Conservation (phyloP, 352 stramenopile genomes). For the Globisporangium acanthophoron region DNA sequence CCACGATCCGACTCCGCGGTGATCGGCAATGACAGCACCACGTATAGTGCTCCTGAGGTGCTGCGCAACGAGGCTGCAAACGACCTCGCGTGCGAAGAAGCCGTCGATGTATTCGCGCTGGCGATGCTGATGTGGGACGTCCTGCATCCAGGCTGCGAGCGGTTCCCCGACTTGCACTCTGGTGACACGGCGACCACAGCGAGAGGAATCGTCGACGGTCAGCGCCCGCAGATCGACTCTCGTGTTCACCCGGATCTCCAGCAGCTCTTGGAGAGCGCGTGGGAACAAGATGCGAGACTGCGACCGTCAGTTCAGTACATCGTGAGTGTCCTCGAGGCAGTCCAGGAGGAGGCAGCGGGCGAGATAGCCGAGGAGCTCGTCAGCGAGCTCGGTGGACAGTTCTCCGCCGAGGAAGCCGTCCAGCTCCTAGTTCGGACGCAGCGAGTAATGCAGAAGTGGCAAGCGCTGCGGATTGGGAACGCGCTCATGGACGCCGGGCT, state of each 20-base stretch:
- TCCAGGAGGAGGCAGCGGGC: conserved; percentile 58
- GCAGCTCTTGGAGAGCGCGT: conserved; percentile 47
- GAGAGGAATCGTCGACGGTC: conserved; percentile 23
- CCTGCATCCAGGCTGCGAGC: conserved; percentile 37
- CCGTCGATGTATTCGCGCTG: conserved; percentile 65
- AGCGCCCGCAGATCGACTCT: conserved; percentile 31
- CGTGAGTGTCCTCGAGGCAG: conserved; percentile 35
- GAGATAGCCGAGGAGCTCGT: conserved; percentile 37
- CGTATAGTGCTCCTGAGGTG: neutral
- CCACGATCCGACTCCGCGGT: neutral
- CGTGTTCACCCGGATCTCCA: conserved; percentile 31
- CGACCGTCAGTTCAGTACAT: conserved; percentile 46
- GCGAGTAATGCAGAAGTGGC: conserved; percentile 9
- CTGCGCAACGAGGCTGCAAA: neutral
- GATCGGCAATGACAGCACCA: neutral
- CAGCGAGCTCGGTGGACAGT: conserved; percentile 27
- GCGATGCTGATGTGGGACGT: conserved; percentile 66
- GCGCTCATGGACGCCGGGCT: conserved; percentile 59
- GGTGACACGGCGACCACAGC: neutral
- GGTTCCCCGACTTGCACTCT: conserved; percentile 40
- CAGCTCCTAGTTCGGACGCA: conserved; percentile 31
- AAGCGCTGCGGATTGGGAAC: conserved; percentile 37
- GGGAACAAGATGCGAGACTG: conserved; percentile 38
- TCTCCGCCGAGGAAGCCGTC: conserved; percentile 21
- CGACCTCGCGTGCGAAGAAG: neutral